These are phyloP conservation scores for Oldenlandia corymbosa DNA, from an alignment of 257 asterid genomes.

Conservation along the genomic window DNA sequence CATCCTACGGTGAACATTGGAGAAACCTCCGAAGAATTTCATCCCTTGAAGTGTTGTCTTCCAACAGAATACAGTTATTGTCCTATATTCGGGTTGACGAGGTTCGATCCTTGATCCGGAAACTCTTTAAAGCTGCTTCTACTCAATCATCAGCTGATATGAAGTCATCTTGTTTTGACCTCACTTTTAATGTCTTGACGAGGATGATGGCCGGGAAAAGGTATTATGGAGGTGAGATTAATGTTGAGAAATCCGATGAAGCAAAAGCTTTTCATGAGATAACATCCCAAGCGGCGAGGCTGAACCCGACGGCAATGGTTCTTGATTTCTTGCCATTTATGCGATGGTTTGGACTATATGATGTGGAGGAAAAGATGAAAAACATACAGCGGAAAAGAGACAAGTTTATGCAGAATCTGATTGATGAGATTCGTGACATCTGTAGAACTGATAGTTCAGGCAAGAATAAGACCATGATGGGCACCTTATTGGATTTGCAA, in stretches of 20 bases:
- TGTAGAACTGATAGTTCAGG: neutral
- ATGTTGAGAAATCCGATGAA: slow-evolving; percentile 20
- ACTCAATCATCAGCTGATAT: slow-evolving; percentile 27
- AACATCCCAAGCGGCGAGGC: slow-evolving; percentile 20
- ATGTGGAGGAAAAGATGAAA: slow-evolving; percentile 34
- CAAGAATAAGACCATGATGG: slow-evolving; percentile 36
- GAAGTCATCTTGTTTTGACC: slow-evolving; percentile 36
- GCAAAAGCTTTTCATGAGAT: slow-evolving; percentile 29
- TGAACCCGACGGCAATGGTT: slow-evolving; percentile 20
- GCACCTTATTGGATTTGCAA: slow-evolving; percentile 44
- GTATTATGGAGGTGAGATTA: slow-evolving; percentile 31
- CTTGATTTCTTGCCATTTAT: slow-evolving; percentile 57
- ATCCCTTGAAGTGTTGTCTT: slow-evolving; percentile 40
- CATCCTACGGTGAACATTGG: slow-evolving; percentile 64
- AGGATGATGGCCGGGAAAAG: slow-evolving; percentile 57
- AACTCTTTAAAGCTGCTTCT: too few species aligned
- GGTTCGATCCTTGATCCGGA: slow-evolving; percentile 25
- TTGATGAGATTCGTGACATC: slow-evolving; percentile 37
- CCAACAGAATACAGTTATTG: slow-evolving; percentile 32
- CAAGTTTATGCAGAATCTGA: slow-evolving; percentile 41
- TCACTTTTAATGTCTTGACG: slow-evolving; percentile 42
- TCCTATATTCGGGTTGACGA: slow-evolving; percentile 39
- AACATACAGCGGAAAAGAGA: slow-evolving; percentile 39
- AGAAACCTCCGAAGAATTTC: slow-evolving; percentile 58
- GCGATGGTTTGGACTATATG: slow-evolving; percentile 49